phyloP scores from a whole-genome alignment of 371 early-diverging fungal genomes.

The Vairimorpha apis region DNA sequence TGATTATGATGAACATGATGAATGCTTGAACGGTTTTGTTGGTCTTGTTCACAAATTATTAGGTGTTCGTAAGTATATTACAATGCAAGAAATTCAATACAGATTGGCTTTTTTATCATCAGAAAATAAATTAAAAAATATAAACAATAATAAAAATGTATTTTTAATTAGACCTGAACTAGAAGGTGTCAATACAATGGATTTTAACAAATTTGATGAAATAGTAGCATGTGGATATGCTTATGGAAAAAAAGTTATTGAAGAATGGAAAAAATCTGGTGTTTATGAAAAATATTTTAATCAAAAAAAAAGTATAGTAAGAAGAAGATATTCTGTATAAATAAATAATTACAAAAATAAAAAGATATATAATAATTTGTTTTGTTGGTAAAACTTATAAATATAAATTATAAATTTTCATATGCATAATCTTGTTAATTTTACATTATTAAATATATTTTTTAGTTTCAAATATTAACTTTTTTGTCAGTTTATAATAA shows the following conservation, averaged over 20 bases:
- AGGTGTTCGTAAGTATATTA: slow-evolving; percentile 76
- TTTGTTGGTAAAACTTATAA: too few relatives aligned
- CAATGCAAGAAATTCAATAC: slow-evolving; percentile 89
- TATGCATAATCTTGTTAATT: too few relatives aligned
- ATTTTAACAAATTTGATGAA: slow-evolving; percentile 83
- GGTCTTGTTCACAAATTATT: slow-evolving; percentile 73
- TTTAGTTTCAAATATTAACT: too few relatives aligned
- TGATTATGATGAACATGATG: slow-evolving; percentile 78
- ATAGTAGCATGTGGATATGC: slow-evolving; percentile 81
- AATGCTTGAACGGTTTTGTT: slow-evolving; percentile 83
- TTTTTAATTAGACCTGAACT: slow-evolving; percentile 78
- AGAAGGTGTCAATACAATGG: slow-evolving; percentile 74
- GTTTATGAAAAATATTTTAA: slow-evolving; percentile 38
- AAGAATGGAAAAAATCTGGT: slow-evolving; percentile 74
- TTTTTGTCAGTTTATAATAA: too few relatives aligned
- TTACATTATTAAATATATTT: too few relatives aligned
- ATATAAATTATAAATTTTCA: too few relatives aligned
- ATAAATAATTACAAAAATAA: not conserved
- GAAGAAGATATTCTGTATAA: slow-evolving; percentile 29
- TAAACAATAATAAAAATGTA: slow-evolving; percentile 77
- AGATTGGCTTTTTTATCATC: slow-evolving; percentile 85
- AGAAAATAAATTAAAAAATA: slow-evolving; percentile 67
- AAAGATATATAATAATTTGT: too few relatives aligned
- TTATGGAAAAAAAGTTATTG: slow-evolving; percentile 72
- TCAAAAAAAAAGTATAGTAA: not conserved